Evolutionary conservation across 129 eudicot species (phyloP), one percentile per base, ranked within the genome.

Genomic region (Logfia minima): DNA sequence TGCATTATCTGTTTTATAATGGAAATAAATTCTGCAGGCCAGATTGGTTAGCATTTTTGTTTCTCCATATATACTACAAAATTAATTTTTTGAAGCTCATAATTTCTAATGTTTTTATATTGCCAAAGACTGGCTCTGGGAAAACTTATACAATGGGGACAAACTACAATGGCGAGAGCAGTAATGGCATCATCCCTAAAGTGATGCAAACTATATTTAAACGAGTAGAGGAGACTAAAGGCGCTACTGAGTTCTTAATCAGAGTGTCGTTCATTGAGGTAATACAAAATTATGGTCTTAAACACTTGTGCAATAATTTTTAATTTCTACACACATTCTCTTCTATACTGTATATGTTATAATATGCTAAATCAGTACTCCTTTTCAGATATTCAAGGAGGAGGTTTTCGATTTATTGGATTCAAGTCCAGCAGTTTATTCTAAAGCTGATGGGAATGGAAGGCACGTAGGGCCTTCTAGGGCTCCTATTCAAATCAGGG

Each of bases 141-240:
- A 94, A 94, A 85, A 94, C 99, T 0, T 94, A 94, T 76, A 94
- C 99, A 1, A 94, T 94, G 99, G 99, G 99, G 8, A 94, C 97
- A 18, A 94, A 94, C 66, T 94, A 94, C 39, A 89, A 88, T 5
- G 96, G 99, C 3, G 92, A 94, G 71, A 83, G 77, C 10, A 89
- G 83, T 1, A 82, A 75, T 26, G 99, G 97, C 4, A 84, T 94
- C 18, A 91, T 94, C 79, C 99, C 99, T 4, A 87, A 82, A 58
- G 99, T 94, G 23, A 91, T 94, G 93, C 87, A 94, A 65, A 84
- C 82, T 2, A 95, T 95, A 51, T 95, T 91, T 75, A 84, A 88
- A 18, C 73, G 81, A 8, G 94, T 88, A 4, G 94, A 91, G 71
- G 82, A 86, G 21, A 81, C 75, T 70, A 91, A 85, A 68, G 83